Conservation (phyloP, 257 asterid species). For the Solanum sparsipilum region DNA sequence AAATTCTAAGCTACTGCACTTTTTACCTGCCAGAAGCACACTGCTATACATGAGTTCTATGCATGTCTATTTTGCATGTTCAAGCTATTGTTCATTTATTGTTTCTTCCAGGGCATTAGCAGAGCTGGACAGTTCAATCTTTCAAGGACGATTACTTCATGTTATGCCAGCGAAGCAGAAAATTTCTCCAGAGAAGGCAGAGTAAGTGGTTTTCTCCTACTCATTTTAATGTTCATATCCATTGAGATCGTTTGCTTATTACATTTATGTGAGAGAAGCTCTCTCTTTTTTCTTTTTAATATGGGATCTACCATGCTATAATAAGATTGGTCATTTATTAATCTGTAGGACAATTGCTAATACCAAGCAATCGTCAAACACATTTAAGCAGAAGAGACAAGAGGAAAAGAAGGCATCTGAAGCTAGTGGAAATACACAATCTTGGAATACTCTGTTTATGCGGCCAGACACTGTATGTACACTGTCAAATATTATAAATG, state of each 20-base stretch:
- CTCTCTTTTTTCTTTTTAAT: background rate
- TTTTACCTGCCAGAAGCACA: background rate
- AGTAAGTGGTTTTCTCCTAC: constrained; percentile 26
- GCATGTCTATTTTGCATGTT: background rate
- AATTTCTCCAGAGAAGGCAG: constrained; percentile 25
- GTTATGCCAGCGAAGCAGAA: constrained; percentile 81
- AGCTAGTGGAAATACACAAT: constrained; percentile 73
- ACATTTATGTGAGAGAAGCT: background rate
- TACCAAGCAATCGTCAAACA: constrained; percentile 35
- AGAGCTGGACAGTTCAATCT: constrained; percentile 68
- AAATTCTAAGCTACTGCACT: background rate
- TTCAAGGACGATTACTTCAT: constrained; percentile 92
- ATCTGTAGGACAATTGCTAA: constrained; percentile 26
- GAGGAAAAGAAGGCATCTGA: constrained; percentile 78
- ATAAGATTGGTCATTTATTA: constrained; percentile 1
- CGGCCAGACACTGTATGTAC: constrained; percentile 83
- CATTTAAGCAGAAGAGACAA: constrained; percentile 59
- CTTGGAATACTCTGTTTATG: constrained; percentile 88
- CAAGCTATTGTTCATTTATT: background rate
- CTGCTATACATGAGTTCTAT: background rate
- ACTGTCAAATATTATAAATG: background rate
- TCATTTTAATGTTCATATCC: background rate
- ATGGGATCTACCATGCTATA: background rate
- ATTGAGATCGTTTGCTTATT: background rate
- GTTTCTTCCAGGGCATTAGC: constrained; percentile 54